Base-by-base conservation (phyloP, 192 early-diverging fungal genomes). In the Rhizophlyctis rosea region DNA sequence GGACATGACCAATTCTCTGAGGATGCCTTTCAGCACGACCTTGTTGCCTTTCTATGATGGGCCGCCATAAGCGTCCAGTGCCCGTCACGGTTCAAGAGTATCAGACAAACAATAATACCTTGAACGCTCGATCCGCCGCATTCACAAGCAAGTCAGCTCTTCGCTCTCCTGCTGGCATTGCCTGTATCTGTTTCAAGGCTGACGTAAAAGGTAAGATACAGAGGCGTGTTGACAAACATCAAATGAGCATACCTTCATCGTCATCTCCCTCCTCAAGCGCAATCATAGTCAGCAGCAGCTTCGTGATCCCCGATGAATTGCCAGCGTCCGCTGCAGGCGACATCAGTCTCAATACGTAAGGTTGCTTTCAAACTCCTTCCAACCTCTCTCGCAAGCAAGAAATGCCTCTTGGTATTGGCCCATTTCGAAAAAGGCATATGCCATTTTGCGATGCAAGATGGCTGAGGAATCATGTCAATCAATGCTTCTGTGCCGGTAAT, bases 71-170 rank as follows among this genome's bases (percentile, higher is more conserved):
- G 18, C n/a, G 30, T 3, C 30, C 16, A 4, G 16, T 7, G n/a
- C n/a, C n/a, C n/a, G n/a, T n/a, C n/a, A n/a, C n/a, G n/a, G n/a
- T n/a, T n/a, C n/a, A n/a, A n/a, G n/a, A n/a, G n/a, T 4, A 54
- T 7, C 53, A 18, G 53, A 4, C 4, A 54, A 33, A 14, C 14
- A 14, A 21, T 39, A 23, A 18, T 44, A 44, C 39, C 39, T 60
- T 60, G 65, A 34, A 67, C 31, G 57, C 65, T 24, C 48, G 33
- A 34, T 67, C 55, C 18, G 65, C 65, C 3, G 65, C 65, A 34
- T 48, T 35, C 28, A 67, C 49, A 32, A 67, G 60, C 14, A 34
- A 36, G 27, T 53, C 35, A 53, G 60, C 25, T 4, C 49, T 67
- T 9, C 44, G 57, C 4, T 23, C 13, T 1, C 18, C 36, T 24